Evolutionary conservation across 768 basidiomycete species (phyloP).

Genomic region (Phanerodontia chrysosporium): DNA sequence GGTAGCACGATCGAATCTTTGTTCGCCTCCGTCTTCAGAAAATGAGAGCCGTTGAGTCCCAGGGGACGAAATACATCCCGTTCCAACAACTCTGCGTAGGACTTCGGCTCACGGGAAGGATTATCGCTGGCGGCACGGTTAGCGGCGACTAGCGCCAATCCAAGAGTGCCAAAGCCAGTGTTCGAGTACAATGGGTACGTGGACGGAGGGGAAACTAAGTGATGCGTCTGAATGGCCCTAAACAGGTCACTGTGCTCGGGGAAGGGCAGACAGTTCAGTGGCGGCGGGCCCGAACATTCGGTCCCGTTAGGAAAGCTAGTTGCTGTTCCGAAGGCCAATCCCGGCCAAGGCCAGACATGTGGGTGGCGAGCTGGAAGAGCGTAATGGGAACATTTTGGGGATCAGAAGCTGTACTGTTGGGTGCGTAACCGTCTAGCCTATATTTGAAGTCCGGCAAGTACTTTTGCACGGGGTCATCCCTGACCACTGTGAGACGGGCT

Average conservation of each 20-base stretch:
- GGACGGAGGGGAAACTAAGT: conserved; percentile 40
- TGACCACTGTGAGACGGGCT: conserved; percentile 14
- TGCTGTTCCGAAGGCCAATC: conserved; percentile 34
- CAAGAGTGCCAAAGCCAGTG: conserved; percentile 32
- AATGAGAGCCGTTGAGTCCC: conserved; percentile 41
- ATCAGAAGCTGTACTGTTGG: not conserved
- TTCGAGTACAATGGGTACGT: conserved; percentile 41
- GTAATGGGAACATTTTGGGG: conserved; percentile 18
- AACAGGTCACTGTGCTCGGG: conserved; percentile 31
- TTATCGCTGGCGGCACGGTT: conserved; percentile 11
- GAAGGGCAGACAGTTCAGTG: conserved; percentile 27
- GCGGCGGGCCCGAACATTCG: conserved; percentile 25
- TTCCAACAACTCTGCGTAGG: conserved; percentile 38
- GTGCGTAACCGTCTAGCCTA: conserved; percentile 15
- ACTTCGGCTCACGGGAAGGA: conserved; percentile 1
- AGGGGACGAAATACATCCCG: conserved; percentile 49
- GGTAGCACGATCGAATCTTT: conserved; percentile 37
- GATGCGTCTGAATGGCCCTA: conserved; percentile 32
- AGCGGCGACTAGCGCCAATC: conserved; percentile 33
- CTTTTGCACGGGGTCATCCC: conserved; percentile 49
- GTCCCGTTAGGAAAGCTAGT: conserved; percentile 37
- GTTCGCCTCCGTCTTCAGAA: conserved; percentile 33
- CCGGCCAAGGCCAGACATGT: conserved; percentile 31
- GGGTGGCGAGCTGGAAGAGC: conserved; percentile 25
- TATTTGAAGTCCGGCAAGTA: conserved; percentile 37